phyloP scores from a whole-genome alignment of 2,329 filamentous ascomycete species.

The Bisporella sp. region DNA sequence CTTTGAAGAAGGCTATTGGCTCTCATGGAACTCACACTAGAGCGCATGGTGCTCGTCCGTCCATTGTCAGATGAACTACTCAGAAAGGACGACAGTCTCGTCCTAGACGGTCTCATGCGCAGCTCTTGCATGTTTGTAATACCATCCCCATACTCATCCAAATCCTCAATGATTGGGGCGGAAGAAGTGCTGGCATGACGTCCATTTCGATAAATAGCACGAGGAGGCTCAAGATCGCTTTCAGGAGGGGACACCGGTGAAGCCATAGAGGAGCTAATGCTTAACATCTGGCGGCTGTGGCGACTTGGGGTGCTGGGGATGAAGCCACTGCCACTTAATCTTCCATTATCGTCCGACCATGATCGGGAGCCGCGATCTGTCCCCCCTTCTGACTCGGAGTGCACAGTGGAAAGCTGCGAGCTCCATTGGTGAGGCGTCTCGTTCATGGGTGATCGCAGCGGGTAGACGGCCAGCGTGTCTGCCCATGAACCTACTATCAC shows the following conservation, averaged over 20 bases:
- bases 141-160: slow-evolving; percentile 59
- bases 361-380: slow-evolving; percentile 41
- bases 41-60: slow-evolving; percentile 26
- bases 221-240: slow-evolving; percentile 40
- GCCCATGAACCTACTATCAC: slow-evolving; percentile 27
- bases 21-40: slow-evolving; percentile 32
- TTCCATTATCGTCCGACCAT: slow-evolving; percentile 32
- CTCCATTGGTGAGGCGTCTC: slow-evolving; percentile 53
- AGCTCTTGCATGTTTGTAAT: slow-evolving; percentile 46
- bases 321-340: slow-evolving; percentile 46
- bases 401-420: slow-evolving; percentile 56
- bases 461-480: slow-evolving; percentile 22
- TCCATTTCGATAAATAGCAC: slow-evolving; percentile 34
- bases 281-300: slow-evolving; percentile 48
- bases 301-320: slow-evolving; percentile 38
- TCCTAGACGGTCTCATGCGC: slow-evolving; percentile 45
- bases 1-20: slow-evolving; percentile 36
- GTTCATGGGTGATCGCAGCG: slow-evolving; percentile 35
- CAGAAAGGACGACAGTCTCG: slow-evolving; percentile 41
- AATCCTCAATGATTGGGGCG: slow-evolving; percentile 44
- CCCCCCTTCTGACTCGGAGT: slow-evolving; percentile 51
- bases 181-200: slow-evolving; percentile 26
- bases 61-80: slow-evolving; percentile 39
- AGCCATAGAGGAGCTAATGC: slow-evolving; percentile 44
- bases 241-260: background rate